Conservation (phyloP, 192 early-diverging fungal species). For the Linnemannia hyalina region DNA sequence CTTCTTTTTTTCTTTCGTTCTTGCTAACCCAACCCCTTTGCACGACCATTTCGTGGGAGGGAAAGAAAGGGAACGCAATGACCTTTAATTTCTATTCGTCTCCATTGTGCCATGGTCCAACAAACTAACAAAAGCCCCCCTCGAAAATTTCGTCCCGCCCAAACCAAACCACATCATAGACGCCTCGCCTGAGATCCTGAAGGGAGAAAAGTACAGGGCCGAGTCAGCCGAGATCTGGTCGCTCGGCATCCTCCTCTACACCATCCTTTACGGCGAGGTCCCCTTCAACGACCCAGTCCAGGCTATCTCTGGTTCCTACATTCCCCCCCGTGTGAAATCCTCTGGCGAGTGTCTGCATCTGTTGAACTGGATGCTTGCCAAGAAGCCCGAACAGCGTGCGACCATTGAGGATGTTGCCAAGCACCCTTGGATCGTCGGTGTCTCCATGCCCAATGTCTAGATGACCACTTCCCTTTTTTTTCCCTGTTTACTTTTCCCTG, state of each 20-base stretch:
- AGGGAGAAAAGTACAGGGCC: constrained; percentile 71
- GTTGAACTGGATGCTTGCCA: constrained; percentile 71
- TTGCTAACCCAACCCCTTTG: not conserved
- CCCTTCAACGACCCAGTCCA: constrained; percentile 68
- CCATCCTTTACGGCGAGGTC: constrained; percentile 68
- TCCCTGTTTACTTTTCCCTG: not conserved
- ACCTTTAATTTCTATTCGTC: constrained; percentile 79
- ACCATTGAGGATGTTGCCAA: constrained; percentile 64
- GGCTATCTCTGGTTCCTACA: constrained; percentile 56
- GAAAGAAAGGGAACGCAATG: not conserved
- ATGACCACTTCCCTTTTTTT: not conserved
- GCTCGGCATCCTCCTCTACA: constrained; percentile 74
- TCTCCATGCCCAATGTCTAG: constrained; percentile 23
- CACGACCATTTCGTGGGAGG: not conserved
- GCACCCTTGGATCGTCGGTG: constrained; percentile 69
- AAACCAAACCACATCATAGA: constrained; percentile 55
- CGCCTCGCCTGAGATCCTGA: constrained; percentile 77
- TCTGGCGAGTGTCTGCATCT: constrained; percentile 66
- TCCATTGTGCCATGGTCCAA: constrained; percentile 44
- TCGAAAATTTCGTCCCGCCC: constrained; percentile 59
- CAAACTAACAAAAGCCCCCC: constrained; percentile 13
- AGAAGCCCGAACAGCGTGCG: constrained; percentile 62
- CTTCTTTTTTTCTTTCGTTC: constrained; percentile 42
- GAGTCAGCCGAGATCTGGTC: constrained; percentile 81
- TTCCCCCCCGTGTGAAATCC: constrained; percentile 52